Conservation (phyloP, 441 rosid species). For the Syzygium syzygioides region DNA sequence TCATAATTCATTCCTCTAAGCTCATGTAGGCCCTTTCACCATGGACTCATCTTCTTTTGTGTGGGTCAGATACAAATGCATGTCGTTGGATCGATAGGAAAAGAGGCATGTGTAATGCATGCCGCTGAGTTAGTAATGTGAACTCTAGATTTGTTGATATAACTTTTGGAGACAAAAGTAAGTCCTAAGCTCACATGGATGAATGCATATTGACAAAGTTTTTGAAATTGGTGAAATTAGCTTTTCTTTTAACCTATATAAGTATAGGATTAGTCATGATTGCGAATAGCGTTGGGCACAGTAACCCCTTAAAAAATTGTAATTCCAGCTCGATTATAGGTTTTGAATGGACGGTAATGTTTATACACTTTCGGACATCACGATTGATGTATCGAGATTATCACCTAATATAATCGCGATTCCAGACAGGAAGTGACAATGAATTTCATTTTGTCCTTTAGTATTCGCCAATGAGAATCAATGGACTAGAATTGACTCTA, state of each 20-base stretch:
- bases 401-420: not conserved
- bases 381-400: rapidly evolving
- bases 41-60: not conserved
- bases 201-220: not conserved
- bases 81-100: not conserved
- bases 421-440: not conserved
- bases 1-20: not conserved
- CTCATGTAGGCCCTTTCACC: not conserved
- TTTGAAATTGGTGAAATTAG: not conserved
- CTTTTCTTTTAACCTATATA: not conserved
- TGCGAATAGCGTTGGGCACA: rapidly evolving
- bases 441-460: not conserved
- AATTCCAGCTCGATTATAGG: not conserved
- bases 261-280: not conserved
- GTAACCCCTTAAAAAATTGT: not conserved
- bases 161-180: not conserved
- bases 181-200: not conserved
- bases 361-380: rapidly evolving
- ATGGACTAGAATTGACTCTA: not conserved
- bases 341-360: not conserved
- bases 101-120: not conserved
- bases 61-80: not conserved
- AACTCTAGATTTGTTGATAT: not conserved
- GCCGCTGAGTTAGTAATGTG: not conserved
- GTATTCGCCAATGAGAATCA: not conserved